Conservation (phyloP, 2,329 filamentous ascomycete genomes). For the Stachybotrys elegans region DNA sequence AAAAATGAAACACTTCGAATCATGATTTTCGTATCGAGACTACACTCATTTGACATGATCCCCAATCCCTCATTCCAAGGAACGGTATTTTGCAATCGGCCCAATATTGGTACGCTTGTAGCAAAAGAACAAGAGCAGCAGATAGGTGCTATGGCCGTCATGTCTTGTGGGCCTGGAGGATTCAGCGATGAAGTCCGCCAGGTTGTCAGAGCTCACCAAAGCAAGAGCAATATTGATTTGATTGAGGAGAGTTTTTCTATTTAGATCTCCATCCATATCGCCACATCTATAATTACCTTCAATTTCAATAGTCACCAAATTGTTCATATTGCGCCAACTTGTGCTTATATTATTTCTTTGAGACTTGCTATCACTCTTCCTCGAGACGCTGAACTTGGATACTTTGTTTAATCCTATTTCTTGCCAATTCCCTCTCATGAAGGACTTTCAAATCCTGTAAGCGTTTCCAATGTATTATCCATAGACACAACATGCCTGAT, state of each 20-base stretch:
- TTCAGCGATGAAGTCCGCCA: no score
- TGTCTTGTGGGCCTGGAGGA: no score
- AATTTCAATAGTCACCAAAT: not conserved
- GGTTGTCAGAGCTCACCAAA: no score
- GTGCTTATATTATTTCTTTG: not conserved
- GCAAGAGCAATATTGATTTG: not conserved
- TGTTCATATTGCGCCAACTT: not conserved
- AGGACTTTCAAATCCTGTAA: not conserved
- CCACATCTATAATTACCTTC: not conserved
- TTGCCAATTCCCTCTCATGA: not conserved
- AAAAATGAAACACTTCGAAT: no score
- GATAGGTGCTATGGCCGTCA: no score
- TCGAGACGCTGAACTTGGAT: slow-evolving; percentile 1
- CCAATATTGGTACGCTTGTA: no score
- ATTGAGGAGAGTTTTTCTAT: not conserved
- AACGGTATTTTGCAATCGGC: no score
- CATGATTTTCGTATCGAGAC: no score
- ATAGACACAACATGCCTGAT: not conserved
- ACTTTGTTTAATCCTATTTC: not conserved
- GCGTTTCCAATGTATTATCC: not conserved
- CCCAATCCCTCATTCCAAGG: no score
- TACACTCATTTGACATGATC: no score
- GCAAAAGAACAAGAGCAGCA: no score
- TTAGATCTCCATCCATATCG: not conserved
- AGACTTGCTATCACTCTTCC: not conserved